phyloP scores from a whole-genome alignment of 2,329 filamentous ascomycete genomes.

The Septoria linicola region DNA sequence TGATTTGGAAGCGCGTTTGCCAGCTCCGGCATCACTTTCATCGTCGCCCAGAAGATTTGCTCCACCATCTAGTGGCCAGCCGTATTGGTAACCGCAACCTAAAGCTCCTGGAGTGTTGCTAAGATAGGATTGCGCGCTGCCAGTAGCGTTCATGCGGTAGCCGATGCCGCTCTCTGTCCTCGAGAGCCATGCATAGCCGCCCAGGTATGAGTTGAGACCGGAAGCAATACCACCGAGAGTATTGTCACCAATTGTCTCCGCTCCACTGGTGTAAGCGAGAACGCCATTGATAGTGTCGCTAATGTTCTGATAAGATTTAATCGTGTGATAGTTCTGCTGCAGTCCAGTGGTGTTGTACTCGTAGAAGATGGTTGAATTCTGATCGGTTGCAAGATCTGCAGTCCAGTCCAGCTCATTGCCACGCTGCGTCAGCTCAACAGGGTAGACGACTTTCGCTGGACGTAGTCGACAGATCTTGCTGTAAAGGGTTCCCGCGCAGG shows the following conservation, averaged over 20 bases:
- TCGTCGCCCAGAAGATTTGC: neutral
- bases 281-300: neutral
- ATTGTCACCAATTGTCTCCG: neutral
- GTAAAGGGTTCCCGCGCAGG: neutral
- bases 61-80: constrained; percentile 1
- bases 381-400: neutral
- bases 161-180: neutral
- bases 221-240: constrained; percentile 15
- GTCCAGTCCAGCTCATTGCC: neutral
- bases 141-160: constrained; percentile 7
- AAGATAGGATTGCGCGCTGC: constrained; percentile 14
- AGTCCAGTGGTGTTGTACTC: constrained; percentile 2
- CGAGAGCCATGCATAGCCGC: constrained; percentile 12
- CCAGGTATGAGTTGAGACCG: constrained; percentile 16
- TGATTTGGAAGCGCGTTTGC: neutral
- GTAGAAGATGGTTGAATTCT: neutral
- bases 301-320: neutral
- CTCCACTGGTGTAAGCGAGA: neutral
- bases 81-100: constrained; percentile 17
- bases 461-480: constrained; percentile 1
- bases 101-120: constrained; percentile 1
- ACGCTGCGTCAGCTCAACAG: constrained; percentile 2
- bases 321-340: constrained; percentile 5
- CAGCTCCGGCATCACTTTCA: neutral
- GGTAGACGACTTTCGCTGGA: constrained; percentile 4